Base-by-base conservation (phyloP, 257 asterid genomes). In the Solanum dulcamara region DNA sequence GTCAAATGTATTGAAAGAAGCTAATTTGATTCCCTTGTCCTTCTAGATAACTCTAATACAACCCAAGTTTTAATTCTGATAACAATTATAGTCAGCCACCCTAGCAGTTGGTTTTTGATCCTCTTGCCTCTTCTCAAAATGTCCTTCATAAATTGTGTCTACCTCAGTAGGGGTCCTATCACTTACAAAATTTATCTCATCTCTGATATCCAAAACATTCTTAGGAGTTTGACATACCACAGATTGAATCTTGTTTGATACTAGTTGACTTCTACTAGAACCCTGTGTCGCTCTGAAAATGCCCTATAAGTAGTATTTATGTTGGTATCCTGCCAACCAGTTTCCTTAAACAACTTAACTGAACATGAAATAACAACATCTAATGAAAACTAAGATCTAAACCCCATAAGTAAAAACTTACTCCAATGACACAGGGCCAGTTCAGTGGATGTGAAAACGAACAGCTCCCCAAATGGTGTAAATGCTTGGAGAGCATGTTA, bases 251-350 rank as follows among this genome's bases (percentile, higher is more conserved):
- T 15, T 15, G 7, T 33, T 33, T 10, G 26, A 33, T 33, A 18
- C 46, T 6, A 15, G 33, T 33, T 7, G 46, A 68, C 14, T 1
- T 7, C 77, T 67, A 24, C 84, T 22, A 40, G 62, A 1, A n/a
- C 30, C n/a, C 60, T 82, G 91, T 84, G 87, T 90, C 46, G 81
- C 88, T 84, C 91, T 89, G 81, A 94, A 94, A 70, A 94, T 95
- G 0, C 98, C 98, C 98, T 97, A 95, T n/a, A 95, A 89, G 83
- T 91, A 95, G 80, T 86, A 87, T 80, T 92, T 90, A 12, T 89
- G 87, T 50, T 86, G 87, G 75, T 90, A 95, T 88, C 89, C 96
- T 95, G 94, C 90, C 89, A 75, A 86, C 68, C 6, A 26, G 28
- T 20, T 42, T 70, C 17, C 46, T 53, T 68, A 72, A 88, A 79